Base-by-base conservation (phyloP, 371 early-diverging fungal species). In the Mucor lusitanicus region DNA sequence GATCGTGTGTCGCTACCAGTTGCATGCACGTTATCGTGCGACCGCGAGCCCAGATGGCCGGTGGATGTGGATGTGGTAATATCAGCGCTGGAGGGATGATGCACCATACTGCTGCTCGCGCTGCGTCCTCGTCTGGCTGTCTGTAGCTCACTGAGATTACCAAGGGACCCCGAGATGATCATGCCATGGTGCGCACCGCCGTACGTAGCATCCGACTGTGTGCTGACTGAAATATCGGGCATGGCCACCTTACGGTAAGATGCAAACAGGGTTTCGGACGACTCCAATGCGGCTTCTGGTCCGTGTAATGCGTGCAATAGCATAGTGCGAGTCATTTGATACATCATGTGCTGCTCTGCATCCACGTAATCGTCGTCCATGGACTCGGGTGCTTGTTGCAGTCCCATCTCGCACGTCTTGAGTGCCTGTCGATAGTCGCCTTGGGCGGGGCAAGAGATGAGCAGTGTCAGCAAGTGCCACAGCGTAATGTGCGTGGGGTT, bases 381-480 rank as follows among this genome's bases (percentile, higher is more conserved):
- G 33, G 40, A 28, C 6, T 33, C 32, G 0, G 17, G 46, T 27
- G 37, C 39, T 67, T 92, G 90, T 68, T 84, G 81, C 65, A 92
- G 73, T 0, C 92, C 95, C 12, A 90, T 85, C 25, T 93, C 86
- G 71, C 92, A 93, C 7, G 94, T 84, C 54, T 87, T 82, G 57
- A 92, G 70, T 0, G 94, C 96, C 59, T 88, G 78, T 11, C 54
- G 48, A 54, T 76, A 59, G 40, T 78, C 78, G 7, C 71, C 68
- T 53, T 78, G 82, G 6, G 50, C 60, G 12, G 81, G 80, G n/a
- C 90, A 87, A 3, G 93, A 90, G 17, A 92, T 77, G 19, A 94
- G 73, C 46, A 96, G 81, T 0, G 89, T 91, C 17, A 97, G 74
- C 25, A 97, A 79, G 72, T 97, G 94, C 95, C 95, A 97, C 1